Evolutionary conservation across 1,139 yeast genomes (phyloP), one percentile per base, ranked within the genome.

Genomic region (Diutina neorugosa): DNA sequence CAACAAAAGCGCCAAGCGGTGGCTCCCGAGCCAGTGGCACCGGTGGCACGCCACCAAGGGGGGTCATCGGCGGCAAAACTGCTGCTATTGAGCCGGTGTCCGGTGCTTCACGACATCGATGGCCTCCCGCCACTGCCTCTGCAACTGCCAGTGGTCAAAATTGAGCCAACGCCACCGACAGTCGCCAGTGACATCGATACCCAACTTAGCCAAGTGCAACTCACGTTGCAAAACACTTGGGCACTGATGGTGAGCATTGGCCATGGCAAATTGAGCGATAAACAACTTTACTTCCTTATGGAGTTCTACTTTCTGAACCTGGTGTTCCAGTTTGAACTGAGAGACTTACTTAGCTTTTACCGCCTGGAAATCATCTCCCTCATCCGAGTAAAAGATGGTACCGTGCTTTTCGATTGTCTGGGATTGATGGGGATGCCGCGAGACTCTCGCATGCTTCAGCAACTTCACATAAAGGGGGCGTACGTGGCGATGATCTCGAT

Each of bases 221-320:
- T 57, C 19, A 54, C 55, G 19, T 53, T 65, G 51, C 69, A 65
- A 55, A 59, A 57, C 18, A 54, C 70, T 23, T 73, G 76, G 76
- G 61, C 59, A 23, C 54, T 63, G 7, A 58, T 65, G 3, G 47
- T 67, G 5, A 57, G 57, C 21, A 57, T 65, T 43, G 53, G 66
- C 3, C 58, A 59, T 14, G 62, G 62, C 7, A 60, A 55, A 25
- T 53, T 73, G 54, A 63, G 61, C 52, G 60, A 60, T 53, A 55
- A 58, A n/a, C 77, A 73, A 55, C 54, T 73, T 16, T 53, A 54
- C n/a, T 71, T 69, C 55, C 56, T 74, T 25, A 54, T 74, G 11
- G 69, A 69, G 23, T 64, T 61, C 53, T 73, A 70, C 57, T 70
- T 69, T 59, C 58, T 58, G 51, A 59, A 60, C 23, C 41, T 53